Evolutionary conservation across 148 eudicot genomes (phyloP).

Genomic region (Cornus controversa): DNA sequence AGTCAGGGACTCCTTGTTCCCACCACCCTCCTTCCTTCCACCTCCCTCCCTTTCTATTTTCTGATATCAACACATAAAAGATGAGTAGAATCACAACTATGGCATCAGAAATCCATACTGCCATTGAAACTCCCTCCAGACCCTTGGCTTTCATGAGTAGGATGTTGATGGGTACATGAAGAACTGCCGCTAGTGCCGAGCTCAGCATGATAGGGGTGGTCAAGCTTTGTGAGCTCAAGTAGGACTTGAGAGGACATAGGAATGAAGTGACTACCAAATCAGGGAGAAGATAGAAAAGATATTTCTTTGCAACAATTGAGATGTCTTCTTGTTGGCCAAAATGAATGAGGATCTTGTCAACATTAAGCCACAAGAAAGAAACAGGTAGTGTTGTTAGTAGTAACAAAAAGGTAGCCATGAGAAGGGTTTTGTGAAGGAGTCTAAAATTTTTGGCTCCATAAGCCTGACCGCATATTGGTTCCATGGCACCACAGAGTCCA

Average conservation of each 20-base stretch:
- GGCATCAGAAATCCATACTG: slow-evolving; percentile 67
- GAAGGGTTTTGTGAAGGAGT: slow-evolving; percentile 76
- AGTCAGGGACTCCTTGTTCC: slow-evolving; percentile 57
- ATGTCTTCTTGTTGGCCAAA: slow-evolving; percentile 75
- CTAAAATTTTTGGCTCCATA: slow-evolving; percentile 74
- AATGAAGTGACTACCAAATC: slow-evolving; percentile 62
- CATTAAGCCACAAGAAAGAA: slow-evolving; percentile 70
- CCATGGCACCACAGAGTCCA: slow-evolving; percentile 84
- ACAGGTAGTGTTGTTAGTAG: slow-evolving; percentile 52
- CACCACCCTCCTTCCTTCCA: slow-evolving; percentile 80
- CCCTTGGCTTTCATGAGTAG: slow-evolving; percentile 52
- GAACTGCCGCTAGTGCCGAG: slow-evolving; percentile 47
- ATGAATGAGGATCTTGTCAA: slow-evolving; percentile 48
- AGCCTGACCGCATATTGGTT: slow-evolving; percentile 94
- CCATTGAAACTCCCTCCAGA: slow-evolving; percentile 69
- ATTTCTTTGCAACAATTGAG: slow-evolving; percentile 43
- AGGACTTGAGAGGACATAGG: slow-evolving; percentile 68
- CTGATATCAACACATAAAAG: slow-evolving; percentile 36
- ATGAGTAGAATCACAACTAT: slow-evolving; percentile 35
- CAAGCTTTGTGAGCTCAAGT: slow-evolving; percentile 69
- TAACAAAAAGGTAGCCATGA: slow-evolving; percentile 56
- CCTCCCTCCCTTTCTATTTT: slow-evolving; percentile 41
- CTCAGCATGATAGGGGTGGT: slow-evolving; percentile 67
- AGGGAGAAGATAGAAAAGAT: slow-evolving; percentile 63
- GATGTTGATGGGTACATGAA: slow-evolving; percentile 66